Evolutionary conservation across 2,329 filamentous ascomycete genomes (phyloP).

Genomic region (Claviceps lovelessii): DNA sequence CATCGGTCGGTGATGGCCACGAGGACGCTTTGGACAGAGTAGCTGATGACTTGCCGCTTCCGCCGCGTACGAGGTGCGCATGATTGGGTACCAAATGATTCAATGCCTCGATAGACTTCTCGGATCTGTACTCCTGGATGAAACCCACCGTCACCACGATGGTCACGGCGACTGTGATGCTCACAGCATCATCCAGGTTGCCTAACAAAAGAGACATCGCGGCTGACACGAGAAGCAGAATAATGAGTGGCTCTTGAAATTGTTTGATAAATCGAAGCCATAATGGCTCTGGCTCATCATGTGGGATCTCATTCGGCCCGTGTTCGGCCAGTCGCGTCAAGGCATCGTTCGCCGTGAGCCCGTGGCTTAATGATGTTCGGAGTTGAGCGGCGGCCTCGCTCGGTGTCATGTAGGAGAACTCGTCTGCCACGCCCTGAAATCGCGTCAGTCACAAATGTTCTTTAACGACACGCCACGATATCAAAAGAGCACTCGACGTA

Average conservation of each 20-base stretch:
- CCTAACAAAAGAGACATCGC: constrained; percentile 79
- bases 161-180: constrained; percentile 88
- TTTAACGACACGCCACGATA: not conserved
- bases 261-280: constrained; percentile 94
- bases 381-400: constrained; percentile 65
- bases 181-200: constrained; percentile 88
- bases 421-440: constrained; percentile 39
- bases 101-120: constrained; percentile 91
- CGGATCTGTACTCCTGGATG: constrained; percentile 91
- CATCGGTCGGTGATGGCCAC: constrained; percentile 34
- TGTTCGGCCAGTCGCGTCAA: constrained; percentile 63
- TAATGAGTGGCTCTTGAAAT: constrained; percentile 88
- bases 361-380: constrained; percentile 68
- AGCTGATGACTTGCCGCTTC: constrained; percentile 21
- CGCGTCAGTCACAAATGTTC: not conserved
- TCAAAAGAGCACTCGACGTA: constrained; percentile 18
- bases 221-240: constrained; percentile 81
- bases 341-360: constrained; percentile 69
- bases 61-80: constrained; percentile 74
- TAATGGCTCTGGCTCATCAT: constrained; percentile 82
- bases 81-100: constrained; percentile 90
- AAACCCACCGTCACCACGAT: constrained; percentile 96
- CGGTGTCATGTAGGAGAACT: constrained; percentile 54
- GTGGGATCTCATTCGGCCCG: constrained; percentile 87
- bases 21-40: constrained; percentile 21